Evolutionary conservation across 768 basidiomycete genomes (phyloP), one percentile per base, ranked within the genome.

Genomic region (Lyophyllum decastes): DNA sequence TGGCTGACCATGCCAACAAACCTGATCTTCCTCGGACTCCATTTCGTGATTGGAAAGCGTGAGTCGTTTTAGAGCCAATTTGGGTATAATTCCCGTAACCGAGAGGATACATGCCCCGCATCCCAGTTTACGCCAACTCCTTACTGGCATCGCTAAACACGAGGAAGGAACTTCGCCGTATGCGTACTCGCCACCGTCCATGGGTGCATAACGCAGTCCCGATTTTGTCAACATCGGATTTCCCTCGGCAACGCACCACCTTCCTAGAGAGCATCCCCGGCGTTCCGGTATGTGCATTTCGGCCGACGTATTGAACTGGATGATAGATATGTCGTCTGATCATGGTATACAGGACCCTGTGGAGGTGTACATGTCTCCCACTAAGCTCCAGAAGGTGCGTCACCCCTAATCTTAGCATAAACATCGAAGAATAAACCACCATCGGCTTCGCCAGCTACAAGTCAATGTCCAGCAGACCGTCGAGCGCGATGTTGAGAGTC

Each of bases 41-140:
- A 82, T 58, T 80, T 82, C 54, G 68, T 81, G 21, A 82, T 82
- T 47, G 72, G 70, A 41, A 82, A 82, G 60, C 55, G 80, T 81
- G 54, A 49, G 78, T 63, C 16, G 14, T 45, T n/a, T 25, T 10
- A 12, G 9, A 14, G 27, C 24, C 40, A 2, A n/a, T 41, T 47
- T 8, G 3, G 22, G 2, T 45, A 19, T 45, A n/a, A 22, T 33
- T 14, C 10, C 19, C 12, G 4, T 11, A 17, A 5, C 30, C 1
- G 4, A 30, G 10, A 30, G 30, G 30, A 2, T n/a, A 44, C 33
- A 24, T 34, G 12, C 22, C 34, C 35, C n/a, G 26, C 26, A 16
- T 19, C 17, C 26, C 30, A 75, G 74, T 76, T 16, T 76, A 76
- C 55, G 72, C 74, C 21, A 76, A 76, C 54, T 74, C 73, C 2